Conservation (phyloP, 108 stramenopile species). For the Cyclostephanos invisitatus region DNA sequence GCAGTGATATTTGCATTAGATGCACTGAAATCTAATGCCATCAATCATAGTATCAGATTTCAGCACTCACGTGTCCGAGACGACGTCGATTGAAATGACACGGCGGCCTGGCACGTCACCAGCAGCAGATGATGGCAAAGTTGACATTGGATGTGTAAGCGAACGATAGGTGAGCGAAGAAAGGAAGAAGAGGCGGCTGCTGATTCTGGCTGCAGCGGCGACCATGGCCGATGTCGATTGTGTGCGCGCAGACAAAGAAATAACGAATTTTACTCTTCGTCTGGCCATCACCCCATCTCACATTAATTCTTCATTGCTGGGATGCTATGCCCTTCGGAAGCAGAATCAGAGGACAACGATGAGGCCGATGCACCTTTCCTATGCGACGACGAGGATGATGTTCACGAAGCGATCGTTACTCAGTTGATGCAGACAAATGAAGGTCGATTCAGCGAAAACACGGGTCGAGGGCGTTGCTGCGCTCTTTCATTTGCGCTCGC, state of each 20-base stretch:
- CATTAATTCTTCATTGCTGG: no score
- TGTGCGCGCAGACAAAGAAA: no score
- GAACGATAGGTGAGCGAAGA: slow-evolving; percentile 4
- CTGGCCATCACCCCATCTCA: no score
- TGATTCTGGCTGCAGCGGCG: not conserved
- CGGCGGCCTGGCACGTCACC: slow-evolving; percentile 18
- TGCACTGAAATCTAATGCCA: not conserved
- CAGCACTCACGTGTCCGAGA: slow-evolving; percentile 38
- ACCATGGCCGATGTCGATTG: not conserved
- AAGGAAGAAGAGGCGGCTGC: slow-evolving; percentile 1
- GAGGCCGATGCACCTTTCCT: not conserved
- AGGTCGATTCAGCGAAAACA: not conserved
- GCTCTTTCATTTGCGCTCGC: slow-evolving; percentile 1
- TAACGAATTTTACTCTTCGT: no score
- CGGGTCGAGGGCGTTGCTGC: not conserved
- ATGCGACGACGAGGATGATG: slow-evolving; percentile 15
- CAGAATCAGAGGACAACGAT: not conserved
- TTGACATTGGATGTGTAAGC: not conserved
- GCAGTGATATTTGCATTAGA: not conserved
- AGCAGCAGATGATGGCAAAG: not conserved
- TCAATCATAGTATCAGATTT: not conserved
- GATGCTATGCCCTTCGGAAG: no score
- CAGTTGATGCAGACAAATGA: slow-evolving; percentile 19
- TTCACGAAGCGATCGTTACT: slow-evolving; percentile 15
- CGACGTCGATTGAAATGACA: slow-evolving; percentile 41